phyloP scores from a whole-genome alignment of 345 rosid species.

The Jatropha curcas region DNA sequence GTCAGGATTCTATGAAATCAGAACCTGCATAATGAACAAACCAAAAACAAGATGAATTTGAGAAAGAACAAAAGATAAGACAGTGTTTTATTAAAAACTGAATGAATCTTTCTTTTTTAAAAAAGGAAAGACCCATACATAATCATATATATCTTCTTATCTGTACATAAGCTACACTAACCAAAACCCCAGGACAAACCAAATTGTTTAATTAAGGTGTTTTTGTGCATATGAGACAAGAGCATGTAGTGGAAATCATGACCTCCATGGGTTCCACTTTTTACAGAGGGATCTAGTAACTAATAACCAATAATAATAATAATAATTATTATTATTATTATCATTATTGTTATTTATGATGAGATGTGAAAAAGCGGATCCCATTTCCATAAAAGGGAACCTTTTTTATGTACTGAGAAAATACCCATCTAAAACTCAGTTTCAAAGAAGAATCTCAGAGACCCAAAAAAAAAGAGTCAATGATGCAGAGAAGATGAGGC shows the following conservation, averaged over 20 bases:
- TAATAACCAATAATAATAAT: constrained; percentile 12
- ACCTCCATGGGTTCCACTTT: constrained; percentile 31
- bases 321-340: constrained; percentile 17
- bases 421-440: constrained; percentile 54
- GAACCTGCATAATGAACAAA: constrained; percentile 23
- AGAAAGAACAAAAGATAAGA: constrained; percentile 15
- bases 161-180: constrained; percentile 8
- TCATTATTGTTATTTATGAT: constrained; percentile 37
- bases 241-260: constrained; percentile 41
- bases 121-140: constrained; percentile 10
- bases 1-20: constrained; percentile 25
- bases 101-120: not conserved
- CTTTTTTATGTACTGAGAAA: constrained; percentile 49
- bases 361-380: constrained; percentile 56
- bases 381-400: constrained; percentile 59
- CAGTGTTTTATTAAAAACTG: not conserved
- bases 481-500: constrained; percentile 43
- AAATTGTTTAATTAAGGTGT: constrained; percentile 30
- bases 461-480: constrained; percentile 39
- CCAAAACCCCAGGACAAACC: constrained; percentile 24
- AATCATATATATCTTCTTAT: constrained; percentile 15
- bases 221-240: constrained; percentile 45
- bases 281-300: constrained; percentile 19
- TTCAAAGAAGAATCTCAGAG: constrained; percentile 40
- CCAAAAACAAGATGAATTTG: constrained; percentile 12